Evolutionary conservation across 2,329 filamentous ascomycete species (phyloP), one percentile per base, ranked within the genome.

Genomic region (Aureobasidium subglaciale): DNA sequence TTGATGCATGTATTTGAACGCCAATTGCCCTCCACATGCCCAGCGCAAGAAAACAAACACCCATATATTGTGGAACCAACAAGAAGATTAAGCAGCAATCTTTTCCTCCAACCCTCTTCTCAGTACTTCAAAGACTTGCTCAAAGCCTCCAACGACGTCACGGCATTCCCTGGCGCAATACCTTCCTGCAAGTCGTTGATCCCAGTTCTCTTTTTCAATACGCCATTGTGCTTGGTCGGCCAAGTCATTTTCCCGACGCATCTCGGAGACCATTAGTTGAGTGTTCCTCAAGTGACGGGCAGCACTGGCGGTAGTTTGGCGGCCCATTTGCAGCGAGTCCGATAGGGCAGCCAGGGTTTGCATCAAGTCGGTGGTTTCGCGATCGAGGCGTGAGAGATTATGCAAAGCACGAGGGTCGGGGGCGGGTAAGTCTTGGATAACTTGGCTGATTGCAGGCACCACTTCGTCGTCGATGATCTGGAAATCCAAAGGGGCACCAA

Each of bases 321-420:
- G 85, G 29, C 87, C 90, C 86, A 97, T 96, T 71, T 97, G 92
- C 30, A 99, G 78, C 3, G 89, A 91, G 68, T 99, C 93, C 6
- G 88, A 90, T 4, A 99, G 78, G 62, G 90, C 87, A 63, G 89
- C 90, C 43, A 99, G 80, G 6, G 89, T 88, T 64, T 89, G 82
- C 8, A 92, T 78, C 4, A 88, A 84, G 75, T 87, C 84, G 15
- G 79, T 78, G 15, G 89, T 81, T 15, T 82, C 80, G 20, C 82
- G 65, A 29, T 88, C 79, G 54, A 91, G 75, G 2, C 86, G 84
- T 11, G 87, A 72, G 13, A 92, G 72, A 13, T 81, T 78, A 59
- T 88, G 81, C 59, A 88, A 80, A 11, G 82, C 80, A 56, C 85
- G 81, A 10, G 79, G 70, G 58, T 85, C 82, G 1, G 84, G 84